phyloP scores from a whole-genome alignment of 1,139 yeast genomes.

The Yueomyces sp. region DNA sequence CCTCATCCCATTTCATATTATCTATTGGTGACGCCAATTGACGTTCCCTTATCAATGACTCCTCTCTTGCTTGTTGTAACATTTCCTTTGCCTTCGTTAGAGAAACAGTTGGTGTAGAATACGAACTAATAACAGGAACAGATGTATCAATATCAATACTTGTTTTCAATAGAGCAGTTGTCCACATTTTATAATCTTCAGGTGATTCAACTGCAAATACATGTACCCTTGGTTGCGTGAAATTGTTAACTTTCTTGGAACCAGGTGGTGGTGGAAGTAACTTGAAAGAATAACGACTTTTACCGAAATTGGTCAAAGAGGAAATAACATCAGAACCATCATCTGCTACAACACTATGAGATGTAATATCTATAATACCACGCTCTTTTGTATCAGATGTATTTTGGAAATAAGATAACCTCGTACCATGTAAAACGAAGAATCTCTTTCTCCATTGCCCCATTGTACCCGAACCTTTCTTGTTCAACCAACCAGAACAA shows the following conservation, averaged over 20 bases:
- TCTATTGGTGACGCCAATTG: slow-evolving; percentile 14
- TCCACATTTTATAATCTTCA: slow-evolving; percentile 92
- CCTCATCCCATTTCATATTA: slow-evolving; percentile 1
- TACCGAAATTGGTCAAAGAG: slow-evolving; percentile 87
- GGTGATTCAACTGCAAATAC: slow-evolving; percentile 87
- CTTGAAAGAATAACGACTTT: slow-evolving; percentile 86
- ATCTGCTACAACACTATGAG: slow-evolving; percentile 67
- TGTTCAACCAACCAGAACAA: slow-evolving; percentile 91
- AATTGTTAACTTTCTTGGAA: slow-evolving; percentile 83
- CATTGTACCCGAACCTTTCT: slow-evolving; percentile 73
- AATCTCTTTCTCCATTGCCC: slow-evolving; percentile 87
- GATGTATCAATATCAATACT: slow-evolving; percentile 92
- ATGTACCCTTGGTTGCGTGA: slow-evolving; percentile 92
- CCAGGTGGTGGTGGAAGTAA: slow-evolving; percentile 97
- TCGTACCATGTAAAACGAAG: slow-evolving; percentile 83
- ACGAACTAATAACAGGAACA: slow-evolving; percentile 88
- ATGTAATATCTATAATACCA: slow-evolving; percentile 90
- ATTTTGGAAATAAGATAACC: slow-evolving; percentile 79
- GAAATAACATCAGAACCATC: slow-evolving; percentile 73
- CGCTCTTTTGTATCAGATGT: slow-evolving; percentile 72
- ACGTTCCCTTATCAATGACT: slow-evolving; percentile 50
- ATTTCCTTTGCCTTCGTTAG: slow-evolving; percentile 77
- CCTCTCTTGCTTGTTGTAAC: slow-evolving; percentile 70
- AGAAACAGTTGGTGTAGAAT: slow-evolving; percentile 88
- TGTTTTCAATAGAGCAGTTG: slow-evolving; percentile 88